Percentiles rank a stretch among this genome's conserved stretches.
Conservation (phyloP, 129 eudicot species). For the Glebionis coronaria region DNA sequence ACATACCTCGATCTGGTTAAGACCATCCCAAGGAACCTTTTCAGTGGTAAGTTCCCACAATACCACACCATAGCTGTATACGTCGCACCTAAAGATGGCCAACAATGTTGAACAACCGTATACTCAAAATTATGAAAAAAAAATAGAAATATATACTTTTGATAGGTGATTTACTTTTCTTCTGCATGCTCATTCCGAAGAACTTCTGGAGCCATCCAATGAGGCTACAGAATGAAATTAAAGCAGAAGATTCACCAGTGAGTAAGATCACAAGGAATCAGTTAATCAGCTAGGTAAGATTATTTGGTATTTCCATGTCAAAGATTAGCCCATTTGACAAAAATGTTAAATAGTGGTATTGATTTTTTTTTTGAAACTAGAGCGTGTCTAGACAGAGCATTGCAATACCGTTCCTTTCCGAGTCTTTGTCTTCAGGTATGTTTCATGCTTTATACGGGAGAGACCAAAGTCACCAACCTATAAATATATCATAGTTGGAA, state of each 20-base stretch:
- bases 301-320: slow-evolving; percentile 28
- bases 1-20: slow-evolving; percentile 72
- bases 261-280: neutral
- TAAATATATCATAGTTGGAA: slow-evolving; percentile 12
- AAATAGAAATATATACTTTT: neutral
- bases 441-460: slow-evolving; percentile 61
- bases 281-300: neutral
- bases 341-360: neutral
- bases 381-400: slow-evolving; percentile 13
- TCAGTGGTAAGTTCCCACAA: slow-evolving; percentile 76
- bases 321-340: slow-evolving; percentile 31
- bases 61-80: slow-evolving; percentile 79
- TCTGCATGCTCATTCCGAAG: slow-evolving; percentile 75
- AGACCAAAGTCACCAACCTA: slow-evolving; percentile 94
- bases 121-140: neutral
- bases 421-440: slow-evolving; percentile 57
- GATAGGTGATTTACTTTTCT: slow-evolving; percentile 53
- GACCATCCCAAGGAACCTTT: slow-evolving; percentile 79
- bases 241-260: neutral
- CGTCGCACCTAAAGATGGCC: slow-evolving; percentile 47
- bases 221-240: slow-evolving; percentile 55
- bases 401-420: slow-evolving; percentile 80
- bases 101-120: slow-evolving; percentile 6
- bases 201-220: slow-evolving; percentile 97
- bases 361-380: neutral